Conservation (phyloP, 768 basidiomycete genomes). For the Floccularia luteovirens region DNA sequence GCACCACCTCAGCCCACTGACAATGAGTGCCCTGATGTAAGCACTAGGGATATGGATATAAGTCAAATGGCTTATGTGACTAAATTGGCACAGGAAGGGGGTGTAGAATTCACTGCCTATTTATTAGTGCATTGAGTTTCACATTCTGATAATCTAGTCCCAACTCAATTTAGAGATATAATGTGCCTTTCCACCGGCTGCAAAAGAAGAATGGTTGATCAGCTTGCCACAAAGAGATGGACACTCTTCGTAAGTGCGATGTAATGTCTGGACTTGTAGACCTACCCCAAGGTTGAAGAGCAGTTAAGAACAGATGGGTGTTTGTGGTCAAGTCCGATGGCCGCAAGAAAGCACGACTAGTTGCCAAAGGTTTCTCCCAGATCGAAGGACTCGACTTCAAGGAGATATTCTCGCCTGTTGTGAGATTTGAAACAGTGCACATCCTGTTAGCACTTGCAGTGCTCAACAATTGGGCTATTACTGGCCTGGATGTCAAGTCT, state of each 20-base stretch:
- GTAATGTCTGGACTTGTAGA: background rate
- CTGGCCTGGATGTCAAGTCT: background rate
- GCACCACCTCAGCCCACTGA: background rate
- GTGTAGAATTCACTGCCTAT: background rate
- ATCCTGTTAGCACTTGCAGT: background rate
- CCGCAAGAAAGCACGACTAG: constrained; percentile 1
- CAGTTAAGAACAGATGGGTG: background rate
- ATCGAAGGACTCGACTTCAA: constrained; percentile 1
- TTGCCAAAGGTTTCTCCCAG: constrained; percentile 1
- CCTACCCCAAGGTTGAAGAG: background rate
- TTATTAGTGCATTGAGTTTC: background rate
- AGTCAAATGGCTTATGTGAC: background rate
- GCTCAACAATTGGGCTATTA: background rate
- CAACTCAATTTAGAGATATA: background rate
- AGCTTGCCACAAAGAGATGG: background rate
- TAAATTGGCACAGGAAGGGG: background rate
- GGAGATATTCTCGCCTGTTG: background rate
- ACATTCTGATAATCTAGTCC: background rate
- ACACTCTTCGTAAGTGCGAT: background rate
- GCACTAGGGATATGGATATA: background rate
- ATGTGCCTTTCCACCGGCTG: background rate
- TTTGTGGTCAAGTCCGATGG: constrained; percentile 1
- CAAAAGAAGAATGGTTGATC: background rate
- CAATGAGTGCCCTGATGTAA: background rate
- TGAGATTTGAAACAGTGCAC: background rate